Base-by-base conservation (phyloP, 1,139 yeast species). In the Yamadazyma siamensis region DNA sequence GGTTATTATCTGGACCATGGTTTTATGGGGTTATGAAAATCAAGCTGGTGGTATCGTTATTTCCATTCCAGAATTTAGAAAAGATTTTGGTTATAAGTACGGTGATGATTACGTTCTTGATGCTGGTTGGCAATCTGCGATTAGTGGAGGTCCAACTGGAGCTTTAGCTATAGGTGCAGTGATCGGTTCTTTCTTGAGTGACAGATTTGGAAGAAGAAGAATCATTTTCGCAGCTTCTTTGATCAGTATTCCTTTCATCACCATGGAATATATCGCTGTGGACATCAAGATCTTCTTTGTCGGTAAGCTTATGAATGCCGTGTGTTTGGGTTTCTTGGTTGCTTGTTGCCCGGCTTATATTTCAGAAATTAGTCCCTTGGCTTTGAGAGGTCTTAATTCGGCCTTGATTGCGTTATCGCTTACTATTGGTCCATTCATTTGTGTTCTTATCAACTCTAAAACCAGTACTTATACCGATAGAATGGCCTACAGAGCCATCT, bases 151-250 rank as follows among this genome's bases (percentile, higher is more conserved):
- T 26, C 44, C 59, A 3, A 21, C 34, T n/a, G 42, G 44, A 20
- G 47, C 50, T 18, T 42, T 27, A 26, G 10, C 7, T 18, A 75
- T 84, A 31, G 95, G 95, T 15, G 87, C 94, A 1, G 56, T 80
- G 10, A 59, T 85, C 39, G 95, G 95, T 6, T 85, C 94, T 62
- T 49, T 80, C 21, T 35, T 47, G 24, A 31, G 36, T 15, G 52
- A 47, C 15, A 34, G 33, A 23, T 43, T 38, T 25, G 52, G 52
- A 6, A 47, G 44, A 29, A 32, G 46, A 19, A 27, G 32, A 16
- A 42, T 41, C n/a, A 44, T 46, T 21, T 32, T 38, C 36, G 43
- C 31, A 7, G 33, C 39, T 11, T 29, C 44, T 17, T 29, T 45
- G 3, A 15, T 41, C 5, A 37, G 42, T 43, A 31, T 39, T 4